Conservation (phyloP, 176 grass and related monocot species). For the Secale cereale region DNA sequence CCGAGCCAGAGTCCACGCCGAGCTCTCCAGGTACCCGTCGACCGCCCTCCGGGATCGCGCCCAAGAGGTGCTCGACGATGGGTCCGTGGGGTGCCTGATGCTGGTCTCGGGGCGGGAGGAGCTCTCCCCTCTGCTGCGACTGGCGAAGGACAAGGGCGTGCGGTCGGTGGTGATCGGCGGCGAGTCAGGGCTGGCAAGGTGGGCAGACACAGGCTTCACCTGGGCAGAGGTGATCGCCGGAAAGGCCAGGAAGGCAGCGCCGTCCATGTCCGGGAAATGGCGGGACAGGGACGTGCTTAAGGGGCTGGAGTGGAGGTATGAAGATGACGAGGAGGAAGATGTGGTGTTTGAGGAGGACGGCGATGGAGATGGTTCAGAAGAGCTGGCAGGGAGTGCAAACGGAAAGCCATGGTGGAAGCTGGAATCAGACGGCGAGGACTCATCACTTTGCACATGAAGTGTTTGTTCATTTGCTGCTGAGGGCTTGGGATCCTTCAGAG, state of each 20-base stretch:
- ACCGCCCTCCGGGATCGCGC: slow-evolving; percentile 31
- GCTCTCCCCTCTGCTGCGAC: slow-evolving; percentile 35
- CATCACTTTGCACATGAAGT: not conserved
- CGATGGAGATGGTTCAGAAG: not conserved
- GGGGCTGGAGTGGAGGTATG: slow-evolving; percentile 57
- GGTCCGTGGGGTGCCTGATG: slow-evolving; percentile 40
- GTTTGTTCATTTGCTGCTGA: not conserved
- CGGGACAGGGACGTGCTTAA: slow-evolving; percentile 43
- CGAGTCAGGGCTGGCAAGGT: slow-evolving; percentile 43
- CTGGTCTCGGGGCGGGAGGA: slow-evolving; percentile 38
- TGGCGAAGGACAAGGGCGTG: slow-evolving; percentile 44
- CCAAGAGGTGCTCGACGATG: slow-evolving; percentile 49
- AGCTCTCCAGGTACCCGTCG: slow-evolving; percentile 15
- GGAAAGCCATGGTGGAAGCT: slow-evolving; percentile 64
- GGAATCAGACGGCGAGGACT: slow-evolving; percentile 29
- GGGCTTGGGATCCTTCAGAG: not conserved
- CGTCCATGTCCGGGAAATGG: slow-evolving; percentile 43
- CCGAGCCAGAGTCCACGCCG: slow-evolving; percentile 30
- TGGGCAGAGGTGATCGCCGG: slow-evolving; percentile 54
- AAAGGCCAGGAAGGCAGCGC: slow-evolving; percentile 48
- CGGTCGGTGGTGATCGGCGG: slow-evolving; percentile 50
- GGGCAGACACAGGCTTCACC: slow-evolving; percentile 42
- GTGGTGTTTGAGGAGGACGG: slow-evolving; percentile 37
- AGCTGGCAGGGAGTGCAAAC: not conserved
- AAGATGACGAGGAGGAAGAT: slow-evolving; percentile 26